These are phyloP conservation scores for Trichomonas vaginalis DNA, from an alignment of 208 protist genomes.

Conservation along the genomic window DNA sequence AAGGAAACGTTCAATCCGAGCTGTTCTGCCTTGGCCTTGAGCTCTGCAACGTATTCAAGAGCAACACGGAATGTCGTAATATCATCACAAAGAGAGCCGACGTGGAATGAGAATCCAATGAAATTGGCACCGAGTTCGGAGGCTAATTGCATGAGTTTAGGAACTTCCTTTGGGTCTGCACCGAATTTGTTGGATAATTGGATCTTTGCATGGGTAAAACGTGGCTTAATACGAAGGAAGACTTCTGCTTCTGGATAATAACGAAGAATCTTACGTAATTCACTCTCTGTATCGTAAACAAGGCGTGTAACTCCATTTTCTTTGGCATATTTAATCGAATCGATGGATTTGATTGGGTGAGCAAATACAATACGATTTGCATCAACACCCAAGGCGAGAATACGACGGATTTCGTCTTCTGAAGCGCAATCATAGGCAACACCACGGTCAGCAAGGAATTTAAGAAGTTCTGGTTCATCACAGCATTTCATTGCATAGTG, in stretches of 20 bases:
- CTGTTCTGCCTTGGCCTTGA: not conserved
- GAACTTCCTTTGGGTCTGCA: not conserved
- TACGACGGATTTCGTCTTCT: not conserved
- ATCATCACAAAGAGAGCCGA: constrained; percentile 2
- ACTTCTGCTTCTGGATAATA: not conserved
- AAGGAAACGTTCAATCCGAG: not conserved
- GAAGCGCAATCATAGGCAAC: not conserved
- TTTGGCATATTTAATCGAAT: not conserved
- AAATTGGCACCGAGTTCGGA: not conserved
- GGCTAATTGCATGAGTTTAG: not conserved
- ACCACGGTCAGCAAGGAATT: not conserved
- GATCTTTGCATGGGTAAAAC: not conserved
- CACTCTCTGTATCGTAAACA: not conserved
- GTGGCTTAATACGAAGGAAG: not conserved
- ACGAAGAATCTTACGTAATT: not conserved
- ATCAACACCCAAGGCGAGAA: not conserved
- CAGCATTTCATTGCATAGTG: not conserved
- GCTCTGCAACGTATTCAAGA: not conserved
- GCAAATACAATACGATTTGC: not conserved
- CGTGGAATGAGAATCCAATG: no score
- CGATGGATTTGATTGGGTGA: not conserved
- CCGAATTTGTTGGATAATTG: not conserved
- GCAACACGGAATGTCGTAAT: not conserved
- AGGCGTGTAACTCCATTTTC: not conserved
- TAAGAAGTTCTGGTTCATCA: not conserved